phyloP scores from a whole-genome alignment of 345 rosid species.

The Eucalyptus tenuipes region DNA sequence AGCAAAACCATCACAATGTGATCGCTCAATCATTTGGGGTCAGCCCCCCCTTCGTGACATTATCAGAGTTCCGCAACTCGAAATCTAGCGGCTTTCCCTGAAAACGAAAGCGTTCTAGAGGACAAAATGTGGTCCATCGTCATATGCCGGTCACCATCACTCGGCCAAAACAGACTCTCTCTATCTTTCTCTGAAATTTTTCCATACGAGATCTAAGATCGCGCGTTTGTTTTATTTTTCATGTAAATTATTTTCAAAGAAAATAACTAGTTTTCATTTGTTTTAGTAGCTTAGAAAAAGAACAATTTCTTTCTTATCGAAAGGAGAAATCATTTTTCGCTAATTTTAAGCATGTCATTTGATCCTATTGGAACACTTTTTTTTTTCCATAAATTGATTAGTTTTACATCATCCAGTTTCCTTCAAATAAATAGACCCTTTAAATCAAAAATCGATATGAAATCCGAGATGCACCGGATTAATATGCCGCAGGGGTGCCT shows the following conservation, averaged over 20 bases:
- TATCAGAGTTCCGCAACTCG: neutral
- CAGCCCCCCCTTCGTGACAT: neutral
- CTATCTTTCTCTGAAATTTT: neutral
- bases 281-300: neutral
- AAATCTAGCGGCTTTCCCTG: neutral
- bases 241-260: neutral
- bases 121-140: neutral
- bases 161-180: neutral
- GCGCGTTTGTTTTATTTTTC: neutral
- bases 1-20: neutral
- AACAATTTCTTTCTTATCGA: too few species aligned
- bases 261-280: neutral
- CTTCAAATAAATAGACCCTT: too few species aligned
- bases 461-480: too few species aligned
- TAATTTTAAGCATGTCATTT: too few species aligned
- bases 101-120: neutral
- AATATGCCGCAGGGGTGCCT: too few species aligned
- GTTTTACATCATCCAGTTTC: too few species aligned
- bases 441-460: too few species aligned
- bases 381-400: too few species aligned
- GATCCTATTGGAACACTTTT: too few species aligned
- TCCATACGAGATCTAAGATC: neutral
- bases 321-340: too few species aligned
- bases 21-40: neutral
- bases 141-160: neutral